Percentiles rank a stretch among this genome's conserved stretches.
Conservation (phyloP, 768 basidiomycete species). For the Xanthoconium purpureum region DNA sequence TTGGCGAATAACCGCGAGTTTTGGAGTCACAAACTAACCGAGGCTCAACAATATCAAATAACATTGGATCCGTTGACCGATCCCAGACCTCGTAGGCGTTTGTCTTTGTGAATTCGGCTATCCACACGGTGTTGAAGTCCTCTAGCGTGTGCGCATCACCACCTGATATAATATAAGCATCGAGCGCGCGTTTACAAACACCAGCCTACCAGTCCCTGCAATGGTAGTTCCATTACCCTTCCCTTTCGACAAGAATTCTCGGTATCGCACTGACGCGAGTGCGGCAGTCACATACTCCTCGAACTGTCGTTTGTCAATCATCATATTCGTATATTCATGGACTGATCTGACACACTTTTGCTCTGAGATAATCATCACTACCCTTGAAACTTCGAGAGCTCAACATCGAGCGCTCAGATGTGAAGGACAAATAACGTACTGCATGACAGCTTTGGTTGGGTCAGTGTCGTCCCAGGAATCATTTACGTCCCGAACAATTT, state of each 20-base stretch:
- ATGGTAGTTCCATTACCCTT: slow-evolving; percentile 63
- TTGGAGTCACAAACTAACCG: slow-evolving; percentile 44
- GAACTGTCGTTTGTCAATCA: slow-evolving; percentile 41
- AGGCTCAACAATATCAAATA: slow-evolving; percentile 96
- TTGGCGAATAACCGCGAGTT: neutral
- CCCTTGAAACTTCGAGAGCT: slow-evolving; percentile 74
- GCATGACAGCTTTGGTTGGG: slow-evolving; percentile 56
- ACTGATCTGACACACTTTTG: slow-evolving; percentile 52
- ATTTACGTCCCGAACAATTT: slow-evolving; percentile 83
- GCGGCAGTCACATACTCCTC: slow-evolving; percentile 94
- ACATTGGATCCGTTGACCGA: slow-evolving; percentile 79
- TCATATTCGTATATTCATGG: neutral
- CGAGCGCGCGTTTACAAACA: neutral
- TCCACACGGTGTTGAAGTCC: slow-evolving; percentile 88
- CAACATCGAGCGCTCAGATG: neutral
- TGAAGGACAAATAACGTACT: slow-evolving; percentile 43
- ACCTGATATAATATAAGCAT: slow-evolving; percentile 35
- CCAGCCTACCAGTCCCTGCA: slow-evolving; percentile 48
- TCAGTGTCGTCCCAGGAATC: slow-evolving; percentile 72
- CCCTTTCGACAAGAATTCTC: slow-evolving; percentile 75
- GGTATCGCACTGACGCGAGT: slow-evolving; percentile 85
- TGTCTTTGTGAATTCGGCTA: slow-evolving; percentile 83
- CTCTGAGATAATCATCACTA: slow-evolving; percentile 90
- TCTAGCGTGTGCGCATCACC: slow-evolving; percentile 58
- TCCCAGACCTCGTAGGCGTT: slow-evolving; percentile 92